Evolutionary conservation across 805 yeast genomes (phyloP).

Genomic region (Saccharomyces mikatae): DNA sequence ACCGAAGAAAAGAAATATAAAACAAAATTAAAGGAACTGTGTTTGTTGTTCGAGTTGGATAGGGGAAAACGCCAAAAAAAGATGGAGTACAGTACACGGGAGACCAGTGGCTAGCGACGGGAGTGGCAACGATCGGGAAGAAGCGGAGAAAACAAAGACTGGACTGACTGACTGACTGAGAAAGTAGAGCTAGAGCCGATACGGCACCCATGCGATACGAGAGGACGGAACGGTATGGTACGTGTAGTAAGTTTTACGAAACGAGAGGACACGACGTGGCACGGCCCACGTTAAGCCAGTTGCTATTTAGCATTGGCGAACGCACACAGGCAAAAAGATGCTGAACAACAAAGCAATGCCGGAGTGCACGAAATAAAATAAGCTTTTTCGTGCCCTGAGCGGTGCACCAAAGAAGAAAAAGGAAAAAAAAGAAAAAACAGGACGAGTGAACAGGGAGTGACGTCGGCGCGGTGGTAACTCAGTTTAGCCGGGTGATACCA

Average conservation of each 20-base stretch:
- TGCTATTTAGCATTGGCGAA: neutral
- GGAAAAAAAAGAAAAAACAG: neutral
- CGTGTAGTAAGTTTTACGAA: neutral
- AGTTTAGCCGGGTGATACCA: neutral
- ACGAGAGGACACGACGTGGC: neutral
- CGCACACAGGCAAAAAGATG: constrained; percentile 1
- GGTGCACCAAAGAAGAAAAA: neutral
- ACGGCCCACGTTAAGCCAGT: neutral
- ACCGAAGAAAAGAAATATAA: neutral
- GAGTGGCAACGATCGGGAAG: neutral
- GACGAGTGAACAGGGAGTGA: neutral
- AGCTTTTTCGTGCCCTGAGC: neutral
- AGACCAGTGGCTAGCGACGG: neutral
- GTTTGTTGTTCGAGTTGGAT: neutral
- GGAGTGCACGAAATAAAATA: neutral
- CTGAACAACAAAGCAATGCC: neutral
- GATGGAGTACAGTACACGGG: neutral
- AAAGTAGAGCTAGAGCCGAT: neutral
- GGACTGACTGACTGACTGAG: neutral
- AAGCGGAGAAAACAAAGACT: neutral
- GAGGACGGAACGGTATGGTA: neutral
- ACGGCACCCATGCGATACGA: neutral
- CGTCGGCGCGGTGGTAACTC: neutral
- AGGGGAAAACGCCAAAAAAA: neutral
- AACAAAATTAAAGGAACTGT: neutral